A percentile compares a stretch with the other conserved stretches of the same genome.
These are phyloP conservation scores for Syzygium syzygioides DNA, from an alignment of 441 rosid species.

Conservation along the genomic window DNA sequence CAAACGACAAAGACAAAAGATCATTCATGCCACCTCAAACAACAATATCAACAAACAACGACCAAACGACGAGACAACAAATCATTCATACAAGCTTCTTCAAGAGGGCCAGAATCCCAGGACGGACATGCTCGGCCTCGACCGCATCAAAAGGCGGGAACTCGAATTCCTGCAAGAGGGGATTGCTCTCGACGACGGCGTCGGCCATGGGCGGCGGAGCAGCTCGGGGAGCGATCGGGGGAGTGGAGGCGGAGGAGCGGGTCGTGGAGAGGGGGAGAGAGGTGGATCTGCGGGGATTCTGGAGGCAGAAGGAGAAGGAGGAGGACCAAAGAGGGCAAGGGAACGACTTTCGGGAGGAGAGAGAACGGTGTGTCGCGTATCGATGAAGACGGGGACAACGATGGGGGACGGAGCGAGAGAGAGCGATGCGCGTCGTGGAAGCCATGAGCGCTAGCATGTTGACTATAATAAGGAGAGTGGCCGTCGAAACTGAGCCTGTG, in stretches of 20 bases:
- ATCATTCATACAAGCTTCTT: conserved; percentile 42
- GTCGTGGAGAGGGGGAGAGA: conserved; percentile 21
- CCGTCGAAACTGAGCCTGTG: neutral
- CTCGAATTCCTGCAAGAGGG: conserved; percentile 62
- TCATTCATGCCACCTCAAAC: neutral
- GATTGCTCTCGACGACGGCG: conserved; percentile 29
- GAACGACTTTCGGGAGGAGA: conserved; percentile 21
- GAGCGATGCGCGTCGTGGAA: conserved; percentile 22
- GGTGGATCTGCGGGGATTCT: conserved; percentile 16
- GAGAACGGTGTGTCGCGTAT: neutral
- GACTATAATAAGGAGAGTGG: neutral
- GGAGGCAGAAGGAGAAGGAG: conserved; percentile 62
- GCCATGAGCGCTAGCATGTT: conserved; percentile 13
- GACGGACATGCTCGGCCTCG: conserved; percentile 57
- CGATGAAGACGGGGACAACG: neutral
- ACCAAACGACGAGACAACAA: neutral
- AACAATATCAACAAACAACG: neutral
- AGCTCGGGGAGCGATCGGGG: neutral
- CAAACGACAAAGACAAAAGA: neutral
- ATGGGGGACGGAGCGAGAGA: conserved; percentile 35
- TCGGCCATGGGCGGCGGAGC: conserved; percentile 31
- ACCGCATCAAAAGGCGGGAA: conserved; percentile 71
- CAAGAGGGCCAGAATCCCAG: conserved; percentile 65
- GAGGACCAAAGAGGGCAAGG: conserved; percentile 71
- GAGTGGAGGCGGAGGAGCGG: conserved; percentile 28